Percentiles rank a stretch among this genome's conserved stretches.
These are phyloP conservation scores for Globisporangium lucens DNA, from an alignment of 352 stramenopile species.

Conservation along the genomic window DNA sequence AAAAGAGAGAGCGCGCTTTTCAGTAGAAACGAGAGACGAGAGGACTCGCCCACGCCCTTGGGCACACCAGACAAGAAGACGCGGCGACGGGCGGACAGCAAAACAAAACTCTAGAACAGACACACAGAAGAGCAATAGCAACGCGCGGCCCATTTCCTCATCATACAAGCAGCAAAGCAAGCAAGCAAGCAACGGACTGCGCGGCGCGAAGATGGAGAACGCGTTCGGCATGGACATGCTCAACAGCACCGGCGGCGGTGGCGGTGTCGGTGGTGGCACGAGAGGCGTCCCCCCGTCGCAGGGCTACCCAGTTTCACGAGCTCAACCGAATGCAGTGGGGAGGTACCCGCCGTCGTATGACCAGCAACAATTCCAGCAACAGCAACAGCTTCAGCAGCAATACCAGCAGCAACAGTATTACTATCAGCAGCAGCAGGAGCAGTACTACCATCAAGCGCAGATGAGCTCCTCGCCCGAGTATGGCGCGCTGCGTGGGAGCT, in stretches of 20 bases:
- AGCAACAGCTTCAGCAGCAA: conserved; percentile 1
- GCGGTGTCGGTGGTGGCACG: background rate
- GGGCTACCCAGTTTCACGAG: background rate
- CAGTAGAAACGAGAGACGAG: background rate
- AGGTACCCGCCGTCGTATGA: background rate
- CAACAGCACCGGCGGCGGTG: background rate
- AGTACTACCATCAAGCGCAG: conserved; percentile 2
- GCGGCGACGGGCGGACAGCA: background rate
- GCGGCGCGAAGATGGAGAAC: background rate
- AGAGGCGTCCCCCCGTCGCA: background rate
- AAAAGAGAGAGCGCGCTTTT: background rate
- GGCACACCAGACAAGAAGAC: background rate
- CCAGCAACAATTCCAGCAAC: conserved; percentile 8
- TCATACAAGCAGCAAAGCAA: background rate
- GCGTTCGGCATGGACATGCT: conserved; percentile 4
- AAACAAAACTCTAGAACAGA: background rate
- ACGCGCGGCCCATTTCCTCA: background rate
- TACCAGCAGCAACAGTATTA: conserved; percentile 8
- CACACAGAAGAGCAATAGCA: background rate
- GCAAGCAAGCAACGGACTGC: background rate
- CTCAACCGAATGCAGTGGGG: background rate
- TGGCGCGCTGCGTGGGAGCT: conserved; percentile 4
- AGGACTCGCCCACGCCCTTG: background rate
- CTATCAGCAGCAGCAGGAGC: conserved; percentile 5
- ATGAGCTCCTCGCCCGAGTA: conserved; percentile 7